Conservation (phyloP, 768 basidiomycete genomes). For the Lactarius deliciosus region DNA sequence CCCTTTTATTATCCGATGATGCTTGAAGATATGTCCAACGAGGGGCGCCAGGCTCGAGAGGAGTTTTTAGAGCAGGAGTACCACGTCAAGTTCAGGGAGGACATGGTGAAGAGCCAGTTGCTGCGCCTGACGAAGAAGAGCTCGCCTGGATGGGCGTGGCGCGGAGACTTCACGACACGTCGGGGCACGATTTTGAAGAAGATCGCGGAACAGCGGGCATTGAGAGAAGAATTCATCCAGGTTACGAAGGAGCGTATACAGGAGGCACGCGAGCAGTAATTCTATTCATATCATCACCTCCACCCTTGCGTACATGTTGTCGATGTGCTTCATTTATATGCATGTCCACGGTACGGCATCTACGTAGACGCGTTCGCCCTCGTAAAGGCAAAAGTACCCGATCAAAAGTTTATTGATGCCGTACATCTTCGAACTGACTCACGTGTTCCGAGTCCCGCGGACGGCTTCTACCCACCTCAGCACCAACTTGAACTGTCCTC, state of each 20-base stretch:
- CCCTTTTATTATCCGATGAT: constrained; percentile 92
- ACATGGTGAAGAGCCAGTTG: constrained; percentile 38
- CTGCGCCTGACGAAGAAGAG: constrained; percentile 40
- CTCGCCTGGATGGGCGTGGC: constrained; percentile 42
- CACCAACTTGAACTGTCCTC: neutral
- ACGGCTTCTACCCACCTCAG: neutral
- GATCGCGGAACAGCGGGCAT: constrained; percentile 48
- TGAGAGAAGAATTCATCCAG: constrained; percentile 43
- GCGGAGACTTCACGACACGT: constrained; percentile 39
- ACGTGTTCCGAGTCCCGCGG: neutral
- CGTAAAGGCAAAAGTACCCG: neutral
- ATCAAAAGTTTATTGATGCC: neutral
- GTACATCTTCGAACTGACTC: neutral
- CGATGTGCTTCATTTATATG: constrained; percentile 2
- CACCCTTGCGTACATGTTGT: neutral
- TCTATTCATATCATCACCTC: neutral
- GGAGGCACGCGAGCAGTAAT: constrained; percentile 28
- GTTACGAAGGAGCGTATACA: constrained; percentile 38
- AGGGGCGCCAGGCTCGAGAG: constrained; percentile 54
- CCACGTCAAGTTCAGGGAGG: constrained; percentile 41
- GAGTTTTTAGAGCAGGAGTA: constrained; percentile 66
- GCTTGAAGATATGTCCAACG: constrained; percentile 70
- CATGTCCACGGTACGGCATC: constrained; percentile 1
- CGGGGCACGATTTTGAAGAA: constrained; percentile 52
- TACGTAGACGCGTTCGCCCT: neutral